phyloP scores from a whole-genome alignment of 768 basidiomycete genomes.

The Lactarius tabidus region DNA sequence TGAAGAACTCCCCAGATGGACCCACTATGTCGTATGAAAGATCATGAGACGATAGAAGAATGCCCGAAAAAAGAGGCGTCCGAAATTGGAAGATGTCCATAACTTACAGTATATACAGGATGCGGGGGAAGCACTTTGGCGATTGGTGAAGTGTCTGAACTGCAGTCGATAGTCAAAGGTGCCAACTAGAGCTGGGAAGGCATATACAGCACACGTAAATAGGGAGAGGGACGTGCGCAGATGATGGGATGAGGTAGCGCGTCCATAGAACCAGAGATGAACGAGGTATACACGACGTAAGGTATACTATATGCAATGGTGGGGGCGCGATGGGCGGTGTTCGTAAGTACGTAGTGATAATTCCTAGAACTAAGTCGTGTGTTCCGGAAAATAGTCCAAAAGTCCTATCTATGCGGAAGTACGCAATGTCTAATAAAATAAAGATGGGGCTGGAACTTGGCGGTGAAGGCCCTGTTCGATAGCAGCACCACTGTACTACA shows the following conservation, averaged over 20 bases:
- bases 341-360: slow-evolving; percentile 21
- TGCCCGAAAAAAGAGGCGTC: slow-evolving; percentile 9
- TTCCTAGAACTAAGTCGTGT: slow-evolving; percentile 9
- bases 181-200: background rate
- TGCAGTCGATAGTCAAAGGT: background rate
- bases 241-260: background rate
- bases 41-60: slow-evolving; percentile 16
- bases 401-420: slow-evolving; percentile 15
- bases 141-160: background rate
- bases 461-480: background rate
- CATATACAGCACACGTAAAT: background rate
- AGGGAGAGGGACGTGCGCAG: background rate
- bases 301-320: slow-evolving; percentile 18
- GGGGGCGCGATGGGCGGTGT: background rate
- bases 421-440: slow-evolving; percentile 5
- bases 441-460: background rate
- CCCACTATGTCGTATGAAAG: slow-evolving; percentile 18
- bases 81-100: background rate
- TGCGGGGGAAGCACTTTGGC: background rate
- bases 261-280: slow-evolving; percentile 1
- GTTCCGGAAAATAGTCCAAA: slow-evolving; percentile 12
- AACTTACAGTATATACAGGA: slow-evolving; percentile 4
- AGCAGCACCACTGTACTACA: slow-evolving; percentile 18
- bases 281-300: slow-evolving; percentile 21
- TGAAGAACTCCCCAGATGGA: background rate